Evolutionary conservation across 1,284 basidiomycete genomes (phyloP), one percentile per base, ranked within the genome.

Genomic region (Rhodotorula glutinis): DNA sequence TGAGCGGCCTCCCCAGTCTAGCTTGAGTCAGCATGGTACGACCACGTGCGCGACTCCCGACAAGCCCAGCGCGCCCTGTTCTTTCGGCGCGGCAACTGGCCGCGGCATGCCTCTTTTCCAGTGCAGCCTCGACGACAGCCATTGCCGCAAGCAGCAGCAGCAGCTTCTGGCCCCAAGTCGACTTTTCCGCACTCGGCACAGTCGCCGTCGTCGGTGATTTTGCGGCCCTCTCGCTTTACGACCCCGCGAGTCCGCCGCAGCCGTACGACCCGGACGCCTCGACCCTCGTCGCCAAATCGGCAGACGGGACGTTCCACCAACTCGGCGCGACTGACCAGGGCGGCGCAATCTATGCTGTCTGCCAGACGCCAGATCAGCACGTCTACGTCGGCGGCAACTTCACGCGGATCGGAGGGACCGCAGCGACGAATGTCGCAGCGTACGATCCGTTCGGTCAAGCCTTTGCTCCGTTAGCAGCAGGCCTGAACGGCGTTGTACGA

Each of bases 131-230:
- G 25, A 38, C 46, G 11, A 23, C 57, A 1, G 10, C 33, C 14
- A 11, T 4, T 16, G 21, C 27, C 44, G 62, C 55, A 25, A 49
- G 46, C 62, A 7, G 27, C 33, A 49, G 46, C 62, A 7, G 27
- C 33, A 47, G 60, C 9, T 60, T 60, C 27, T 79, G 89, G 55
- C 92, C 92, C 44, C 83, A 86, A 75, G 86, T 96, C 79, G 91
- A 96, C 80, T 95, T 91, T 79, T 55, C 57, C 51, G 83, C 88
- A 76, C 87, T 88, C 89, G 92, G 92, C 71, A 86, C 83, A 64
- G 92, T 96, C 65, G 91, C 87, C 63, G 82, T 96, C 53, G 86
- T 88, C 46, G 93, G 93, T 63, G 83, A 89, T 25, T 97, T 96
- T 78, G 84, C 88, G 38, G 91, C 92, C 54, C 82, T 97, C 66